Evolutionary conservation across 805 yeast species (phyloP).

Genomic region (Saccharomycopsis fermentans): DNA sequence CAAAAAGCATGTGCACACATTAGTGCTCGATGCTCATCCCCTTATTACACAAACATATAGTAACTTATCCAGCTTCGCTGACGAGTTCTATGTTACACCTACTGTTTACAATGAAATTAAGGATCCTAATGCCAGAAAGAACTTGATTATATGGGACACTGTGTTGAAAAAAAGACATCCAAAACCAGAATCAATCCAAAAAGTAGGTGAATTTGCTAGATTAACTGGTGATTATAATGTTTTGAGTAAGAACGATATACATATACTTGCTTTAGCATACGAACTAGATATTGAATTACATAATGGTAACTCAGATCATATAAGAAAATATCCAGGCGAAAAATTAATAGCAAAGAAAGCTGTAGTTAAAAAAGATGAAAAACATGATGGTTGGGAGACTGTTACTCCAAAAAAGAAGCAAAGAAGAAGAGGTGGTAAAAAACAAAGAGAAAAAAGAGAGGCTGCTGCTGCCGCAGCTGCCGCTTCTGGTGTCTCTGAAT

Average conservation of each 20-base stretch:
- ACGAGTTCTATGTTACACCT: conserved; percentile 77
- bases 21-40: conserved; percentile 93
- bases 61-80: conserved; percentile 59
- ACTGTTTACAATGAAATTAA: conserved; percentile 80
- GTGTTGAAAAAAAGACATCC: conserved; percentile 69
- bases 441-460: conserved; percentile 50
- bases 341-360: conserved; percentile 21
- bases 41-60: conserved; percentile 77
- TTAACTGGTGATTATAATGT: conserved; percentile 89
- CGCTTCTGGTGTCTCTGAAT: conserved; percentile 21
- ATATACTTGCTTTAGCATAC: conserved; percentile 82
- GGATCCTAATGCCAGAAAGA: conserved; percentile 76
- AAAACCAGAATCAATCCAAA: conserved; percentile 45
- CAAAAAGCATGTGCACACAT: conserved; percentile 31
- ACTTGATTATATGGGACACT: conserved; percentile 74
- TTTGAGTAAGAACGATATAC: conserved; percentile 83
- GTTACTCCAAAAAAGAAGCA: conserved; percentile 27
- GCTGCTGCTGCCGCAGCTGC: conserved; percentile 24
- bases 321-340: conserved; percentile 69
- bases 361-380: conserved; percentile 20
- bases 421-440: conserved; percentile 57
- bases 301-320: conserved; percentile 51
- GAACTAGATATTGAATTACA: conserved; percentile 70
- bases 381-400: conserved; percentile 16
- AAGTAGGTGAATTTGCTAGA: conserved; percentile 67